A percentile compares a stretch with the other conserved stretches of the same genome.
Conservation (phyloP, 2,329 filamentous ascomycete species). For the Talaromyces sp. region DNA sequence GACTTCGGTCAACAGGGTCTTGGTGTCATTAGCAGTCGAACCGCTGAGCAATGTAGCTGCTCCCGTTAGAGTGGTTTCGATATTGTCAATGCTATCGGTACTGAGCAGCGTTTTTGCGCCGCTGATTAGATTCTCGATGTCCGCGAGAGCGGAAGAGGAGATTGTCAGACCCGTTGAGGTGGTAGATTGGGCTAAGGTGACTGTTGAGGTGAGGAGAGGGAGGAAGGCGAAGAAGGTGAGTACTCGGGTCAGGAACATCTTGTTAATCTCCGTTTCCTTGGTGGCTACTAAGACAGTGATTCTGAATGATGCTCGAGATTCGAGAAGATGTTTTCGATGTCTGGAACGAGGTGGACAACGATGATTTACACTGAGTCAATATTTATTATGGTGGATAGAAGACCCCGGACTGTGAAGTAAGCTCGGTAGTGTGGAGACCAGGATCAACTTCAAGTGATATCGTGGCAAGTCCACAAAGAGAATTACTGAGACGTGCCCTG, state of each 20-base stretch:
- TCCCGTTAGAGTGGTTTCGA: constrained; percentile 18
- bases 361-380: background rate
- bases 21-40: constrained; percentile 29
- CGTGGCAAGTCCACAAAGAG: background rate
- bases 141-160: constrained; percentile 20
- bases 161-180: constrained; percentile 19
- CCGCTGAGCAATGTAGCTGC: constrained; percentile 25
- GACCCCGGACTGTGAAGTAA: too few relatives aligned
- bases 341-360: background rate
- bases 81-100: constrained; percentile 21
- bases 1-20: constrained; percentile 29
- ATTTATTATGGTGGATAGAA: background rate
- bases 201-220: constrained; percentile 11
- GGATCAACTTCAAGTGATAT: background rate
- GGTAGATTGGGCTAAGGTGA: constrained; percentile 14
- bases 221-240: constrained; percentile 9
- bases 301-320: background rate
- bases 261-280: background rate
- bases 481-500: background rate
- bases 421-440: background rate
- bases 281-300: background rate
- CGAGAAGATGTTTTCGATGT: background rate
- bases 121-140: constrained; percentile 26
- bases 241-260: constrained; percentile 12
- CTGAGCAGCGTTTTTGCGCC: constrained; percentile 29